Percentiles rank a stretch among this genome's conserved stretches.
Conservation (phyloP, 2,329 filamentous ascomycete species). For the Colletotrichum caudatum region DNA sequence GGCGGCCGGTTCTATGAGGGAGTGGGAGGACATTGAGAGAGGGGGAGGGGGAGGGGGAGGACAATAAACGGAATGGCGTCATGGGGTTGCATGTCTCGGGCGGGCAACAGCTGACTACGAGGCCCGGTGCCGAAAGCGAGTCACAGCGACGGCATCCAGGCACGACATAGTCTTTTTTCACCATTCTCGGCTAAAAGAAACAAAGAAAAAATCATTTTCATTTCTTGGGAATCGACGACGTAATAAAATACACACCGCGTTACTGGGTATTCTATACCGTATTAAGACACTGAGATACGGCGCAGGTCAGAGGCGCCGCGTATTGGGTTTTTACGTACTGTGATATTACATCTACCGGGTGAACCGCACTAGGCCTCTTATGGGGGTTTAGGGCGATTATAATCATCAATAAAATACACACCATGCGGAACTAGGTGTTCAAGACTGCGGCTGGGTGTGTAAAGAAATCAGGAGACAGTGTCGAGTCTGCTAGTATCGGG, state of each 20-base stretch:
- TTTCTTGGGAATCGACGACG: too few species aligned
- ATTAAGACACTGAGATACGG: too few species aligned
- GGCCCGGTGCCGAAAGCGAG: conserved; percentile 21
- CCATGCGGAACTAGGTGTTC: neutral
- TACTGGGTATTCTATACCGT: too few species aligned
- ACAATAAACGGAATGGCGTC: conserved; percentile 12
- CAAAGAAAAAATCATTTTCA: neutral
- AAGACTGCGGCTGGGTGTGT: too few species aligned
- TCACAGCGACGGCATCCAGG: conserved; percentile 4
- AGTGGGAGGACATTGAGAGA: neutral
- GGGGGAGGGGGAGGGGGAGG: neutral
- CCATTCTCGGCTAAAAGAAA: too few species aligned
- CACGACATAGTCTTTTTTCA: neutral
- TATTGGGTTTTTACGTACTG: too few species aligned
- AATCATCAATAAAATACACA: neutral
- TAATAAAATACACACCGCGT: neutral
- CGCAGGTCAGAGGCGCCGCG: too few species aligned
- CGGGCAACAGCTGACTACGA: conserved; percentile 22
- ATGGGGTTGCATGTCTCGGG: conserved; percentile 26
- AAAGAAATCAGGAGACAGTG: neutral
- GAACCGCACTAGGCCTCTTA: too few species aligned
- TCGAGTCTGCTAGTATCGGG: neutral
- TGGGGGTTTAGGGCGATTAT: too few species aligned
- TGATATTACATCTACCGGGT: too few species aligned
- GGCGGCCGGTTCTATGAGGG: too few species aligned